phyloP scores from a whole-genome alignment of 2,329 filamentous ascomycete species.

The Hirsutella rhossiliensis region DNA sequence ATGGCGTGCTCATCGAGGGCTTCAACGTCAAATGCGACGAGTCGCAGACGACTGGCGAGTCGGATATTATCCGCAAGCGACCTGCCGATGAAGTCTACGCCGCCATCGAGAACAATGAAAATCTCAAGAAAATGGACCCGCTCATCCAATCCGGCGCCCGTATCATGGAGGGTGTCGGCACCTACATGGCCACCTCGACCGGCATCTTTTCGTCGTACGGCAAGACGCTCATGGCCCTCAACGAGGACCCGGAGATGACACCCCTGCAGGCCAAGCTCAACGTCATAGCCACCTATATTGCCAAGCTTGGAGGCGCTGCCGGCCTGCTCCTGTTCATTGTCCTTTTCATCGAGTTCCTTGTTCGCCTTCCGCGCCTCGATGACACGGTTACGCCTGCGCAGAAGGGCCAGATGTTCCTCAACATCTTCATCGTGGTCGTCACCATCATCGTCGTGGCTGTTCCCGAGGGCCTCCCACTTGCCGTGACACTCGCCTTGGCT shows the following conservation, averaged over 20 bases:
- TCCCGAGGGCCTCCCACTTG: constrained; percentile 64
- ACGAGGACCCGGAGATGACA: constrained; percentile 63
- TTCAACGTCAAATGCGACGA: constrained; percentile 69
- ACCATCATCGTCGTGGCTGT: constrained; percentile 74
- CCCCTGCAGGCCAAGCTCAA: constrained; percentile 68
- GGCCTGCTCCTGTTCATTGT: constrained; percentile 73
- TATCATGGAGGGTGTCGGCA: constrained; percentile 66
- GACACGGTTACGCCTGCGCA: constrained; percentile 45
- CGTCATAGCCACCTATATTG: constrained; percentile 64
- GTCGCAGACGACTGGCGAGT: constrained; percentile 69
- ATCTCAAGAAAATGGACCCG: constrained; percentile 62
- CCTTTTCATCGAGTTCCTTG: constrained; percentile 76
- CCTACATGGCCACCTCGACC: constrained; percentile 61
- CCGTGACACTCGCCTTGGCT: constrained; percentile 65
- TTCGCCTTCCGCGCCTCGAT: constrained; percentile 41
- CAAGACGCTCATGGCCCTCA: constrained; percentile 61
- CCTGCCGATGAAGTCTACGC: constrained; percentile 55
- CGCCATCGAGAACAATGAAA: constrained; percentile 54
- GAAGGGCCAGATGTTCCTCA: constrained; percentile 68
- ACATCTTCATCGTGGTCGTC: constrained; percentile 67
- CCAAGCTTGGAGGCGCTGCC: constrained; percentile 64
- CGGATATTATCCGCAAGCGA: constrained; percentile 60
- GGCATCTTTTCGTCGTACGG: constrained; percentile 65
- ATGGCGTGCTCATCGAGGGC: constrained; percentile 61
- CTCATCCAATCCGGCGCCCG: constrained; percentile 78